Percentiles rank a stretch among this genome's conserved stretches.
Evolutionary conservation across 768 basidiomycete species (phyloP).

Genomic region (Lentinula detonsa): DNA sequence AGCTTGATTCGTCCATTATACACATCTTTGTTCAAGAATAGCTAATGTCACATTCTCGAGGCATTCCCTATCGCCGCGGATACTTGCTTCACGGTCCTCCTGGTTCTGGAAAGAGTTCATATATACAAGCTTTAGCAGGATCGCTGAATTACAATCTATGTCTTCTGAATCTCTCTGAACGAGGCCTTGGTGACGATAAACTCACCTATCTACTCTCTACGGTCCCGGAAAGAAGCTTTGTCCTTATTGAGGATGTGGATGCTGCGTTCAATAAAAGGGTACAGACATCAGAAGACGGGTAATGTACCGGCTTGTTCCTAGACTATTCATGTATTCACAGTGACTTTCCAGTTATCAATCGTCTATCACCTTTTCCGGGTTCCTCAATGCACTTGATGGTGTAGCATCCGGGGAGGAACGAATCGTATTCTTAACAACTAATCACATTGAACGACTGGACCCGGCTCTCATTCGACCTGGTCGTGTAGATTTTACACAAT

Average conservation of each 20-base stretch:
- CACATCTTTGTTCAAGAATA: background rate
- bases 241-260: conserved; percentile 97
- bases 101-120: conserved; percentile 97
- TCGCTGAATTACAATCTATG: conserved; percentile 93
- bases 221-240: conserved; percentile 85
- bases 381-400: conserved; percentile 94
- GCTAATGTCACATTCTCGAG: conserved; percentile 29
- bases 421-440: conserved; percentile 99
- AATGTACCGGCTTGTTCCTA: conserved; percentile 21
- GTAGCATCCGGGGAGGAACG: conserved; percentile 97
- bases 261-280: conserved; percentile 94
- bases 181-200: conserved; percentile 95
- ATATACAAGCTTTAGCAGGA: conserved; percentile 95
- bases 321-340: background rate
- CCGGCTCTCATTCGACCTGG: conserved; percentile 95
- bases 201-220: conserved; percentile 90
- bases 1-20: conserved; percentile 15
- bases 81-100: conserved; percentile 95
- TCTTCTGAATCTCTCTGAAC: conserved; percentile 90
- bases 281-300: conserved; percentile 92
- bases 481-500: conserved; percentile 80
- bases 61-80: conserved; percentile 94
- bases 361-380: conserved; percentile 94
- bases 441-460: conserved; percentile 85
- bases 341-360: conserved; percentile 70